Conservation (phyloP, 75 land plant genomes). For the Azolla pinnata region DNA sequence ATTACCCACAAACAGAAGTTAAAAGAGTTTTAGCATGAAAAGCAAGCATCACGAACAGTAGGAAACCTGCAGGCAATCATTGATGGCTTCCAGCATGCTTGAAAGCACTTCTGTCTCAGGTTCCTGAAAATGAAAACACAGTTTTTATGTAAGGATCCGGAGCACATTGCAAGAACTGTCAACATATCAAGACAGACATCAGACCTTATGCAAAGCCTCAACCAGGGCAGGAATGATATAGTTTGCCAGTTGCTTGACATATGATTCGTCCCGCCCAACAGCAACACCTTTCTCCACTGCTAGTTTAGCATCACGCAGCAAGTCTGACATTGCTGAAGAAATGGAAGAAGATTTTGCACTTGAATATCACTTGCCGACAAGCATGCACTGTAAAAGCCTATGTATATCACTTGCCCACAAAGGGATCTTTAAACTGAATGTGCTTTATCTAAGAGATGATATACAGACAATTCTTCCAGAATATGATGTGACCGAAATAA, state of each 20-base stretch:
- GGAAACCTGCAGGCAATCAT: slow-evolving; percentile 88
- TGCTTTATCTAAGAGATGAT: too few species aligned
- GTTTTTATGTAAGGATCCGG: not conserved
- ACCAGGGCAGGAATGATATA: slow-evolving; percentile 82
- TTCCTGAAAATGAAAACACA: slow-evolving; percentile 40
- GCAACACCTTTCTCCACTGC: slow-evolving; percentile 90
- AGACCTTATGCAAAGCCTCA: slow-evolving; percentile 91
- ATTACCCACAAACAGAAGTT: too few species aligned
- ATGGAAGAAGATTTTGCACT: not conserved
- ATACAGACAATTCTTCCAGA: too few species aligned
- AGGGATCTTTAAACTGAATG: too few species aligned
- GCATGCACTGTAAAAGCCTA: too few species aligned
- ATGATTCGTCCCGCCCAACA: slow-evolving; percentile 73
- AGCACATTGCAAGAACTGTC: not conserved
- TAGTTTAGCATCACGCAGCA: slow-evolving; percentile 79
- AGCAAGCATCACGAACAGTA: too few species aligned
- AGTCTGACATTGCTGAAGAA: slow-evolving; percentile 81
- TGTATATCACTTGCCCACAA: too few species aligned
- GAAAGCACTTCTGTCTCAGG: slow-evolving; percentile 90
- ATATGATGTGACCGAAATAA: too few species aligned
- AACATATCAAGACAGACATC: not conserved
- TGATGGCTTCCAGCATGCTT: slow-evolving; percentile 88
- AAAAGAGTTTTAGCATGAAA: too few species aligned
- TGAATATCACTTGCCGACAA: not conserved
- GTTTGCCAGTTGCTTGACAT: slow-evolving; percentile 83